Conservation (phyloP, 2,329 filamentous ascomycete species). For the Diaporthe velutina region DNA sequence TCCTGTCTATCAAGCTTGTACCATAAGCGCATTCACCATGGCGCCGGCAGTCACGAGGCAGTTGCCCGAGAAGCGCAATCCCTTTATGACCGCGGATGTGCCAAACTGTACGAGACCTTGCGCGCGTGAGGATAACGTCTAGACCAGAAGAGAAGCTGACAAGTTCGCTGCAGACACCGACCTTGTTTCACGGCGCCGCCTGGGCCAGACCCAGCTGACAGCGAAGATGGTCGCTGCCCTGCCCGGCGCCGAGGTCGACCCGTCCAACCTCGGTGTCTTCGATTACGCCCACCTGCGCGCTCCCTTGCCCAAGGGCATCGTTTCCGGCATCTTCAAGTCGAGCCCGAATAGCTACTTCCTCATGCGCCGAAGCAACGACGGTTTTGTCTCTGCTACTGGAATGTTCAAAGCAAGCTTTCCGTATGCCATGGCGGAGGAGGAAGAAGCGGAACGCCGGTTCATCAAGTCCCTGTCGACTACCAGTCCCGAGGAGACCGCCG, state of each 20-base stretch:
- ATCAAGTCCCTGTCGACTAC: constrained; percentile 87
- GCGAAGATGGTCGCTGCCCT: constrained; percentile 83
- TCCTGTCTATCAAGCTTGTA: constrained; percentile 25
- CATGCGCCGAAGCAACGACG: constrained; percentile 90
- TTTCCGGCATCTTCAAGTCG: constrained; percentile 92
- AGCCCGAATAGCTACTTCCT: constrained; percentile 95
- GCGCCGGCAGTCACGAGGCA: constrained; percentile 39
- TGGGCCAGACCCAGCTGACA: constrained; percentile 92
- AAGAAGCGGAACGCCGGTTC: constrained; percentile 82
- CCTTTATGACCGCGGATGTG: constrained; percentile 64
- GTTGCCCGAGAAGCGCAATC: constrained; percentile 64
- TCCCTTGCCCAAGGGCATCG: constrained; percentile 90
- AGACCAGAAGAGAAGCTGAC: constrained; percentile 37
- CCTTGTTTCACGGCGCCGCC: constrained; percentile 84
- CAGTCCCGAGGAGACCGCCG: constrained; percentile 91
- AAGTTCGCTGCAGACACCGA: constrained; percentile 69
- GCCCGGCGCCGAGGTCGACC: constrained; percentile 78
- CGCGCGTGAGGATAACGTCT: not conserved
- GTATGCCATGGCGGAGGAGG: constrained; percentile 79
- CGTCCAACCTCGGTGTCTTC: constrained; percentile 83
- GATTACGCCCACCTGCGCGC: constrained; percentile 97
- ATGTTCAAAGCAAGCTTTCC: constrained; percentile 95
- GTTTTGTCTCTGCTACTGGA: constrained; percentile 86
- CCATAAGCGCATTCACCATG: constrained; percentile 39
- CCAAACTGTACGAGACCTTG: constrained; percentile 59